These are phyloP conservation scores for Astrocystis sublimbata DNA, from an alignment of 495 filamentous ascomycete genomes.

Conservation along the genomic window DNA sequence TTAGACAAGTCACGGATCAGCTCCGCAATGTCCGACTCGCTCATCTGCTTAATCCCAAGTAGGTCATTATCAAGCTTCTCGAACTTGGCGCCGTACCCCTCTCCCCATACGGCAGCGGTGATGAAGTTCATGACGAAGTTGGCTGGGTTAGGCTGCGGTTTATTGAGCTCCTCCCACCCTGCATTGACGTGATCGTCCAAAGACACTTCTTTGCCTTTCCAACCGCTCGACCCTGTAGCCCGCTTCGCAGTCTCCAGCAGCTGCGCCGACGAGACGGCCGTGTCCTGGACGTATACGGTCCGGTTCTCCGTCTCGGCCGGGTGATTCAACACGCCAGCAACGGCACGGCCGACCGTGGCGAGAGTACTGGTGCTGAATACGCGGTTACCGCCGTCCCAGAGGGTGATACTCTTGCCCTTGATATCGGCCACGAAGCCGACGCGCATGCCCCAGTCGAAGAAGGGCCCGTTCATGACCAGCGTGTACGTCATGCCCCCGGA, in stretches of 20 bases:
- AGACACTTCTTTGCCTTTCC: slow-evolving; percentile 5
- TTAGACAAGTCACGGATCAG: neutral
- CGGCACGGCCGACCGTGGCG: slow-evolving; percentile 30
- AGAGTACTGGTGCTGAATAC: slow-evolving; percentile 32
- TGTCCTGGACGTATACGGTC: slow-evolving; percentile 28
- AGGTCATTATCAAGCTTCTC: slow-evolving; percentile 26
- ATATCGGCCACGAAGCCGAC: slow-evolving; percentile 10
- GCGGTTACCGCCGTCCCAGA: slow-evolving; percentile 32
- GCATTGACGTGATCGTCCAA: slow-evolving; percentile 10
- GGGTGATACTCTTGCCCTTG: slow-evolving; percentile 4
- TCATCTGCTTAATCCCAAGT: slow-evolving; percentile 20
- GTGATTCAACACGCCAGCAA: slow-evolving; percentile 33
- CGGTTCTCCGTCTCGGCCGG: slow-evolving; percentile 36
- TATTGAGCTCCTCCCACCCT: slow-evolving; percentile 19
- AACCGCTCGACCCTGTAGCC: slow-evolving; percentile 8
- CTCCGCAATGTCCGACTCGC: slow-evolving; percentile 13
- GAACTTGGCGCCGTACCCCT: slow-evolving; percentile 32
- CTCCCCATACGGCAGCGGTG: slow-evolving; percentile 34
- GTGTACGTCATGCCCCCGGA: slow-evolving; percentile 43
- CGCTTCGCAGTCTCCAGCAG: slow-evolving; percentile 27
- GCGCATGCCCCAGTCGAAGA: slow-evolving; percentile 26
- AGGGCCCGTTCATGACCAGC: slow-evolving; percentile 38
- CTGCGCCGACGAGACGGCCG: slow-evolving; percentile 29
- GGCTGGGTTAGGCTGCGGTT: slow-evolving; percentile 24
- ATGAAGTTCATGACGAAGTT: slow-evolving; percentile 29